Conservation (phyloP, 805 yeast genomes). For the Maudiozyma turicensis region DNA sequence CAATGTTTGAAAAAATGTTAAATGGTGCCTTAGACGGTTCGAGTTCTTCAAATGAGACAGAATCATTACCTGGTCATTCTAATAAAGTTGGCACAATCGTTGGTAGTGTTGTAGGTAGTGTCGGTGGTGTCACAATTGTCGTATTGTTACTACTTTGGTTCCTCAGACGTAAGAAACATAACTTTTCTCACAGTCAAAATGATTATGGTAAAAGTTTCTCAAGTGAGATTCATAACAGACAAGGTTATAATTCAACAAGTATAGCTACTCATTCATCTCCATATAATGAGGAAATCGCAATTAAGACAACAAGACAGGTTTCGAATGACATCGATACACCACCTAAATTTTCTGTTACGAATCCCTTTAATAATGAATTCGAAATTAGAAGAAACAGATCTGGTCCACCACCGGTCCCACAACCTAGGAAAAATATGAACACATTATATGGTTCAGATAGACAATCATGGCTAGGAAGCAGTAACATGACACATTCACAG, state of each 20-base stretch:
- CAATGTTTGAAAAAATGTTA: slow-evolving; percentile 20
- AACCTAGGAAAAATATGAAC: slow-evolving; percentile 13
- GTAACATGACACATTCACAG: not conserved
- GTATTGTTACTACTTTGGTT: slow-evolving; percentile 15
- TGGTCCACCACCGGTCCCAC: slow-evolving; percentile 15
- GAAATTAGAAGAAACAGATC: slow-evolving; percentile 11
- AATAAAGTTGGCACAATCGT: slow-evolving; percentile 14
- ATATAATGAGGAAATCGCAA: not conserved
- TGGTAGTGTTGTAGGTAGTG: slow-evolving; percentile 27
- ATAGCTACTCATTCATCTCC: not conserved
- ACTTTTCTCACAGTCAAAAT: not conserved
- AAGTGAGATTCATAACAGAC: slow-evolving; percentile 16
- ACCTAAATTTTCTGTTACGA: not conserved
- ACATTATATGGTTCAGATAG: not conserved
- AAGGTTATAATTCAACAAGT: not conserved
- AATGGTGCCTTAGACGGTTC: slow-evolving; percentile 10
- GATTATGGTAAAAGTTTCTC: slow-evolving; percentile 8
- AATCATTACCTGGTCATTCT: not conserved
- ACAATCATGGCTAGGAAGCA: not conserved
- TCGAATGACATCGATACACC: not conserved
- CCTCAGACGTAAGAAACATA: slow-evolving; percentile 8
- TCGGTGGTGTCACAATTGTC: slow-evolving; percentile 20
- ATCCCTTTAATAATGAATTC: slow-evolving; percentile 23
- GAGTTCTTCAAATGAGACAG: not conserved
- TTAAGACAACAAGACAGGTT: not conserved